Base-by-base conservation (phyloP, 2,329 filamentous ascomycete species). In the Ploettnerulaceae sp. region DNA sequence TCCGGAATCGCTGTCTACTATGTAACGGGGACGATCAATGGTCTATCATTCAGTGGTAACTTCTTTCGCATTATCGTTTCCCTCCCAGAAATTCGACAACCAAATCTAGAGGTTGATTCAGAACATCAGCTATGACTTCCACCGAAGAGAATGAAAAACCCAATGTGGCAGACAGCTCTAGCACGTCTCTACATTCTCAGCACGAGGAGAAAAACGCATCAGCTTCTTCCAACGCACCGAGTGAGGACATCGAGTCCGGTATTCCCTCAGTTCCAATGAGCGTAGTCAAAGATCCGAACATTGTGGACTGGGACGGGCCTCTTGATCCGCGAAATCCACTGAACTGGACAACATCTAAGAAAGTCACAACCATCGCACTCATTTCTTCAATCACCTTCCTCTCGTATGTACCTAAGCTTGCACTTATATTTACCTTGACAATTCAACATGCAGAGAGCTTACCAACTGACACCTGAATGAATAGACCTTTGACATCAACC, bases 281-380 rank as follows among this genome's bases (percentile, higher is more conserved):
- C 4, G 8, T 29, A 4, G 8, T 29, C 26, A 11, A 29, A 11
- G 14, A 29, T n/a, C 9, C 8, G 31, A 56, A 54, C 41, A 25
- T 55, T 41, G 47, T 56, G 33, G 52, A 53, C 17, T 57, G 54
- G 54, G 54, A 58, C 43, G 52, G 54, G 4, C 48, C 48, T 24
- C 46, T 57, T 22, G 62, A 65, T 51, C 58, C 59, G 5, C 55
- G 53, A 38, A 66, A 67, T 44, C 65, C 65, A 15, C 52, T 61
- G 51, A 67, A 66, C 47, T 67, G 52, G 52, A 50, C 59, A n/a
- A 41, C 53, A 28, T 49, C 47, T 35, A 57, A 50, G 34, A 62
- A 64, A 49, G 60, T 59, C 55, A 52, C 55, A 25, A 63, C 61
- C 24, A 58, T 66, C 20, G 47, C 57, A 8, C 54, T 61, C 6